A percentile compares a stretch with the other conserved stretches of the same genome.
These are phyloP conservation scores for Podila epicladia DNA, from an alignment of 192 early-diverging fungal genomes.

Conservation along the genomic window DNA sequence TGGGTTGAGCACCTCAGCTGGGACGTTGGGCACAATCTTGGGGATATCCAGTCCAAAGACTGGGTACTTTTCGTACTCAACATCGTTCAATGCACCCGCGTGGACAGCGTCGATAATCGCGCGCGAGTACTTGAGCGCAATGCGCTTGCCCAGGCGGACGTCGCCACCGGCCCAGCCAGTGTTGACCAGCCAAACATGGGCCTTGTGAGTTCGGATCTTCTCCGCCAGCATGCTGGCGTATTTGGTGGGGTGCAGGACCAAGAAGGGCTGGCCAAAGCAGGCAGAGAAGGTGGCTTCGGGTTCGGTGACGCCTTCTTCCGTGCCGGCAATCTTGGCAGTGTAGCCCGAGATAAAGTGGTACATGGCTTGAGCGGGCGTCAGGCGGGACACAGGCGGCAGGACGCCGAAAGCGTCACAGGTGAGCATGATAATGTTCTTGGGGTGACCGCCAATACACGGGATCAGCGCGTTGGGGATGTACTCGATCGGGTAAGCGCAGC, in stretches of 20 bases:
- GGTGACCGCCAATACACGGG: slow-evolving; percentile 85
- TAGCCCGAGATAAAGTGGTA: slow-evolving; percentile 99
- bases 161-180: slow-evolving; percentile 98
- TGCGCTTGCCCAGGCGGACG: slow-evolving; percentile 85
- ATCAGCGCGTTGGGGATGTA: slow-evolving; percentile 94
- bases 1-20: slow-evolving; percentile 73
- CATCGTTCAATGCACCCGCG: slow-evolving; percentile 86
- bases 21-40: slow-evolving; percentile 75
- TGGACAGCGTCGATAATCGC: slow-evolving; percentile 99
- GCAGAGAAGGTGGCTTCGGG: slow-evolving; percentile 94
- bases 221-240: slow-evolving; percentile 97
- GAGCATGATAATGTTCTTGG: slow-evolving; percentile 94
- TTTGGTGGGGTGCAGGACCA: slow-evolving; percentile 94
- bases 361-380: slow-evolving; percentile 89
- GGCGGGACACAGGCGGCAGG: slow-evolving; percentile 90
- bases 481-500: slow-evolving; percentile 96
- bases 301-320: slow-evolving; percentile 93
- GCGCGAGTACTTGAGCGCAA: slow-evolving; percentile 95
- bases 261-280: slow-evolving; percentile 97
- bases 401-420: slow-evolving; percentile 99
- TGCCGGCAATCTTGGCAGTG: slow-evolving; percentile 98
- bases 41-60: slow-evolving; percentile 89
- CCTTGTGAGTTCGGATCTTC: slow-evolving; percentile 89
- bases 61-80: slow-evolving; percentile 83
- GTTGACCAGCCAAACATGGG: slow-evolving; percentile 96